Percentiles rank a stretch among this genome's conserved stretches.
phyloP scores from a whole-genome alignment of 2,329 filamentous ascomycete species.

The Aureobasidium mangrovei region DNA sequence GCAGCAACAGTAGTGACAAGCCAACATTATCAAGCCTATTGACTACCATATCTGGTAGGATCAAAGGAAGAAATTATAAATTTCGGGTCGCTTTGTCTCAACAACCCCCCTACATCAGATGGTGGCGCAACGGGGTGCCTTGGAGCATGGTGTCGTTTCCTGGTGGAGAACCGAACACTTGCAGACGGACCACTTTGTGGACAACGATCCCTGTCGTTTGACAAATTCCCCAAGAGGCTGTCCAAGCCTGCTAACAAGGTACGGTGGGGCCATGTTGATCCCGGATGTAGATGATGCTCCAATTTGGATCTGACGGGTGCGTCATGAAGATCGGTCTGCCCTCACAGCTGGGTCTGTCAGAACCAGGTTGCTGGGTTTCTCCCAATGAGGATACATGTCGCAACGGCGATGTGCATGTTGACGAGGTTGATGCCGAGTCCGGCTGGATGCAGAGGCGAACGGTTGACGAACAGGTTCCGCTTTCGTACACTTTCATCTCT shows the following conservation, averaged over 20 bases:
- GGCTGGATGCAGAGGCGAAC: neutral
- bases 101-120: neutral
- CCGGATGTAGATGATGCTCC: neutral
- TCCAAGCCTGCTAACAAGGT: neutral
- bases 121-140: constrained; percentile 10
- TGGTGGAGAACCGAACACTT: constrained; percentile 7
- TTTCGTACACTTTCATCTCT: neutral
- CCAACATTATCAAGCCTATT: too few species aligned
- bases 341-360: neutral
- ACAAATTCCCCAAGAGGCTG: neutral
- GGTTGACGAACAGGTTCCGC: neutral
- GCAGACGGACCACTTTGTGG: neutral
- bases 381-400: constrained; percentile 5
- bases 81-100: neutral
- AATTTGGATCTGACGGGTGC: neutral
- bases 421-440: neutral
- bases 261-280: neutral
- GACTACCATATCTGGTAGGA: too few species aligned
- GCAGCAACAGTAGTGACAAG: too few species aligned
- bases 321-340: constrained; percentile 3
- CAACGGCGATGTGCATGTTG: constrained; percentile 5
- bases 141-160: neutral
- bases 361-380: constrained; percentile 9
- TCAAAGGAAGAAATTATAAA: too few species aligned
- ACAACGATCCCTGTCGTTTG: constrained; percentile 8